phyloP scores from a whole-genome alignment of 768 basidiomycete species.

The Piloderma croceum region DNA sequence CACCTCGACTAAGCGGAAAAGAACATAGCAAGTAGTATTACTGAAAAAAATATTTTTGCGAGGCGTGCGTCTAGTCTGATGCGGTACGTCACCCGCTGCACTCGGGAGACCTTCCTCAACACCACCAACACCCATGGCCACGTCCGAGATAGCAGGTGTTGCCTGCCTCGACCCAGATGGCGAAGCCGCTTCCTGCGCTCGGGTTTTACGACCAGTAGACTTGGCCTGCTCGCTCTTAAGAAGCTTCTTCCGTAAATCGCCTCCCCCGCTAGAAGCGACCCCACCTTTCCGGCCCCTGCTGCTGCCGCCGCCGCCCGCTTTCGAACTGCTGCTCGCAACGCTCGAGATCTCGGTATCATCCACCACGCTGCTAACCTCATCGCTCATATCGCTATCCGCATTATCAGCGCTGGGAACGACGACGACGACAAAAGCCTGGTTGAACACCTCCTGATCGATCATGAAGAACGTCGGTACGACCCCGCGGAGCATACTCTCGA shows the following conservation, averaged over 20 bases:
- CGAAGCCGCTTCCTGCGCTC: conserved; percentile 46
- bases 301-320: conserved; percentile 30
- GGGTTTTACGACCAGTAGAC: conserved; percentile 54
- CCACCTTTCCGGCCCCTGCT: conserved; percentile 36
- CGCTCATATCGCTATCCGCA: conserved; percentile 52
- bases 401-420: conserved; percentile 52
- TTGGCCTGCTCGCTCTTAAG: conserved; percentile 82
- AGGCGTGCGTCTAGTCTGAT: conserved; percentile 23
- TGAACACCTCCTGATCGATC: conserved; percentile 64
- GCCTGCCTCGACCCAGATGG: conserved; percentile 56
- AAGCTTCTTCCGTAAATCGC: conserved; percentile 74
- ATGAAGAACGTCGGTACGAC: conserved; percentile 76
- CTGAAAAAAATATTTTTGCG: conserved; percentile 70
- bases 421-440: conserved; percentile 65
- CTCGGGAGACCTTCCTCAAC: conserved; percentile 23
- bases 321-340: conserved; percentile 20
- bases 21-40: conserved; percentile 83
- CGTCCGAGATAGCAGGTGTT: conserved; percentile 53
- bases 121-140: conserved; percentile 29
- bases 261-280: conserved; percentile 23
- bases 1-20: conserved; percentile 85
- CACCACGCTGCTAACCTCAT: conserved; percentile 30
- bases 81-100: too few relatives aligned
- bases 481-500: conserved; percentile 77
- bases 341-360: conserved; percentile 36